Percentiles rank a stretch among this genome's conserved stretches.
Evolutionary conservation across 495 filamentous ascomycete genomes (phyloP).

Genomic region (Clohesyomyces aquaticus): DNA sequence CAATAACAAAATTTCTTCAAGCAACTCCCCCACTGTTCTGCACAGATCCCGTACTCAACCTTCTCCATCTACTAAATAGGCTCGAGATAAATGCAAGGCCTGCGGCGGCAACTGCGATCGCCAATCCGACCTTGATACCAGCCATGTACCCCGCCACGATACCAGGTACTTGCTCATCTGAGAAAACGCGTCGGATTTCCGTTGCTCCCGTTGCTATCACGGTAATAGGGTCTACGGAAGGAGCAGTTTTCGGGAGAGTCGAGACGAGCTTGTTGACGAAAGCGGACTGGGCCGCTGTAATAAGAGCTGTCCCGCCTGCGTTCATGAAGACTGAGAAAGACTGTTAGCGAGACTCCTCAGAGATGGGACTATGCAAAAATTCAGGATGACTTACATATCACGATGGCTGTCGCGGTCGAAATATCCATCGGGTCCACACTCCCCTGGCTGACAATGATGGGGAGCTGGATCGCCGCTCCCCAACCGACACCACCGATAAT

Average conservation of each 20-base stretch:
- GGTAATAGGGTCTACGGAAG: constrained; percentile 48
- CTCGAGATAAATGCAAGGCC: constrained; percentile 16
- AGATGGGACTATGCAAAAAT: neutral
- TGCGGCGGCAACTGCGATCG: constrained; percentile 48
- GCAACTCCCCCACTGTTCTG: neutral
- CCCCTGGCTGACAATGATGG: constrained; percentile 31
- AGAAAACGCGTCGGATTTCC: constrained; percentile 54
- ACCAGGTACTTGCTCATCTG: constrained; percentile 50
- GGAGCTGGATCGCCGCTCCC: constrained; percentile 27
- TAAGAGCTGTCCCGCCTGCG: constrained; percentile 36
- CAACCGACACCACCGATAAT: constrained; percentile 30
- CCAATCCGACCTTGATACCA: constrained; percentile 56
- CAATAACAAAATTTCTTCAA: neutral
- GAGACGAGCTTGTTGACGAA: constrained; percentile 42
- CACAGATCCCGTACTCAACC: neutral
- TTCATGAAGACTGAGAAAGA: constrained; percentile 37
- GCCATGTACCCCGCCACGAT: constrained; percentile 63
- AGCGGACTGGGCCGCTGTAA: constrained; percentile 34
- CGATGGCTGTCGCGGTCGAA: constrained; percentile 30
- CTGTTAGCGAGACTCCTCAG: neutral
- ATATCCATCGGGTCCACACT: constrained; percentile 27
- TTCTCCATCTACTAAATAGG: neutral
- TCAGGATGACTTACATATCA: constrained; percentile 20
- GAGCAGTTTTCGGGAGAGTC: constrained; percentile 41
- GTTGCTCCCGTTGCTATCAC: constrained; percentile 58